Conservation (phyloP, 129 eudicot species). For the Pseudognaphalium luteoalbum region DNA sequence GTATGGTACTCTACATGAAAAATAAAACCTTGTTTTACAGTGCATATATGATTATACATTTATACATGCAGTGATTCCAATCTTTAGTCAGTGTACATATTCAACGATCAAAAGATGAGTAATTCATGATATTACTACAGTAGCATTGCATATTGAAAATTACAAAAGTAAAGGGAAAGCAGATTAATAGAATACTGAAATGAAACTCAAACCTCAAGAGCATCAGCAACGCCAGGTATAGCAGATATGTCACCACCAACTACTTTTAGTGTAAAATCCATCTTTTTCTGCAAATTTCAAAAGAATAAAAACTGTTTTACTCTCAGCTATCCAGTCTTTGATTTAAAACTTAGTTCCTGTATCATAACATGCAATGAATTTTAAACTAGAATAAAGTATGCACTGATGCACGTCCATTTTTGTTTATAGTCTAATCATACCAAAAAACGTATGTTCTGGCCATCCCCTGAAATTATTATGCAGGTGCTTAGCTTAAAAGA, state of each 20-base stretch:
- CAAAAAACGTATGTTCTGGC: not conserved
- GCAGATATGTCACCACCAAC: slow-evolving; percentile 87
- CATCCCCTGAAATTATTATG: not conserved
- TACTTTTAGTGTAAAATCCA: slow-evolving; percentile 87
- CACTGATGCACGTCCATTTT: not conserved
- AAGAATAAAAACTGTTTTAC: slow-evolving; percentile 14
- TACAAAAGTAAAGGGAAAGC: not conserved
- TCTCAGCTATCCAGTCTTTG: not conserved
- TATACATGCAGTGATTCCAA: too few relatives aligned
- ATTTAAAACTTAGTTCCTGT: not conserved
- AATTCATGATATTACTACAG: not conserved
- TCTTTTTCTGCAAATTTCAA: slow-evolving; percentile 67
- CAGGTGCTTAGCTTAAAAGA: not conserved
- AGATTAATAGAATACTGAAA: not conserved
- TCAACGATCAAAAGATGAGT: not conserved
- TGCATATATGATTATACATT: not conserved
- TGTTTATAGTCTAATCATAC: not conserved
- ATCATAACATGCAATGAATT: not conserved
- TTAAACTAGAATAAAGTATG: not conserved
- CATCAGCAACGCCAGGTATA: slow-evolving; percentile 88
- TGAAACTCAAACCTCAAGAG: slow-evolving; percentile 71
- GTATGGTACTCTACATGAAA: slow-evolving; percentile 65
- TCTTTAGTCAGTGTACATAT: too few relatives aligned
- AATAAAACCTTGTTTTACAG: slow-evolving; percentile 5
- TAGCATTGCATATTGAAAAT: not conserved